Evolutionary conservation across 1,284 basidiomycete species (phyloP).

Genomic region (Heterobasidion irregulare): DNA sequence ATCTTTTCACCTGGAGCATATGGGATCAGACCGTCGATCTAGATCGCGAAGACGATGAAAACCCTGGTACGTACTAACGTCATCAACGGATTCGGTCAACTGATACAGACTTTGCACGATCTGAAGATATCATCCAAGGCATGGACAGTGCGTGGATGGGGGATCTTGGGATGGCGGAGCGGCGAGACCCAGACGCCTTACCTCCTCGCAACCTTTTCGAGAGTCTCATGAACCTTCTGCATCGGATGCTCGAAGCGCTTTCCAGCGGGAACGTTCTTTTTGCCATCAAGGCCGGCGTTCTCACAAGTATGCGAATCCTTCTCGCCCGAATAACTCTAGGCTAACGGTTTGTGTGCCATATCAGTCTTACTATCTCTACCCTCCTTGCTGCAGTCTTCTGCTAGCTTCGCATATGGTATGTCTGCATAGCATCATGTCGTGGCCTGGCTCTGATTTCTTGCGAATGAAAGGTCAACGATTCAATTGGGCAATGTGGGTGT

Average conservation of each 20-base stretch:
- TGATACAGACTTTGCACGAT: background rate
- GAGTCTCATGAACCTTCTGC: constrained; percentile 36
- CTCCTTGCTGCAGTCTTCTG: constrained; percentile 42
- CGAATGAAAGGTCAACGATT: constrained; percentile 20
- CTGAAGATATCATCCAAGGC: constrained; percentile 50
- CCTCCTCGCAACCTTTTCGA: constrained; percentile 57
- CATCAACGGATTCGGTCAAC: background rate
- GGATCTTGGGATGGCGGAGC: constrained; percentile 41
- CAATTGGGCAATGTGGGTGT: constrained; percentile 28
- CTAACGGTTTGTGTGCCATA: constrained; percentile 6
- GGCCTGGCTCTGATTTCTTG: background rate
- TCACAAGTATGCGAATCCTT: constrained; percentile 36
- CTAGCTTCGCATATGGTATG: constrained; percentile 53
- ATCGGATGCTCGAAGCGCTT: constrained; percentile 30
- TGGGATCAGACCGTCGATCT: constrained; percentile 40
- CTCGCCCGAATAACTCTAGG: background rate
- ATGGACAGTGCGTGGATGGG: constrained; percentile 27
- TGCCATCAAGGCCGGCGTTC: constrained; percentile 70
- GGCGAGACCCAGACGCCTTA: constrained; percentile 68
- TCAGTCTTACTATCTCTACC: constrained; percentile 56
- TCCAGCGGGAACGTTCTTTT: constrained; percentile 59
- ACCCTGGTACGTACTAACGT: constrained; percentile 28
- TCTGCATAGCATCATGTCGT: constrained; percentile 4
- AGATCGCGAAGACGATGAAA: constrained; percentile 44
- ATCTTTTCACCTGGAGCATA: constrained; percentile 29